Evolutionary conservation across 371 early-diverging fungal species (phyloP), one percentile per base, ranked within the genome.

Genomic region (Mortierella sp.): DNA sequence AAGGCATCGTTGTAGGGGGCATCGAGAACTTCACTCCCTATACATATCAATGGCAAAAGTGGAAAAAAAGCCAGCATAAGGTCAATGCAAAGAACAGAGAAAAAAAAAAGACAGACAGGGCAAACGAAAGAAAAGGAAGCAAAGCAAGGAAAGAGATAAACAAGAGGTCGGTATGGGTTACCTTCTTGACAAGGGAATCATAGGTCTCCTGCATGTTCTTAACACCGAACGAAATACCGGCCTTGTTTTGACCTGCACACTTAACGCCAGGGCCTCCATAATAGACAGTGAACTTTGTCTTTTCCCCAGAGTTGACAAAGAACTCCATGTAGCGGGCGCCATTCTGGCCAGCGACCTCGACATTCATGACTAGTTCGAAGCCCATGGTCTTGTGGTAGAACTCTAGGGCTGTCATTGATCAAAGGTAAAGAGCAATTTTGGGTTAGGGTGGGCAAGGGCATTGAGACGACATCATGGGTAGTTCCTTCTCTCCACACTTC

Each of bases 11-110:
- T 1, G 73, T 43, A 2, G 86, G 86, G 2, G 71, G 51, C 73
- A 85, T 78, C 69, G 78, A 78, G 50, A 81, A 81, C 53, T 61
- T 67, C 13, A 85, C 82, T 3, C 86, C 81, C 83, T 81, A 59
- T 19, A 21, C 4, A 24, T 11, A 67, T 10, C 24, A 2, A 67
- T 24, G 40, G 24, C 19, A 9, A 67, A 21, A 37, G 11, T 11
- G 9, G 9, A 21, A 24, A 24, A 24, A 0, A 26, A 34, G 16
- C 51, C 0, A 43, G 48, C 34, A 28, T 54, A 43, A 28, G 19
- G 43, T 8, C 59, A 46, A 34, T 24, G 19, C 21, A 34, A 46
- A 21, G 28, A 59, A 26, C 28, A n/a, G n/a, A n/a, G n/a, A n/a
- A n/a, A n/a, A n/a, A n/a, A n/a, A n/a, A n/a, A n/a, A n/a, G n/a